phyloP scores from a whole-genome alignment of 2,329 filamentous ascomycete species.

The Phialophora verrucosa region DNA sequence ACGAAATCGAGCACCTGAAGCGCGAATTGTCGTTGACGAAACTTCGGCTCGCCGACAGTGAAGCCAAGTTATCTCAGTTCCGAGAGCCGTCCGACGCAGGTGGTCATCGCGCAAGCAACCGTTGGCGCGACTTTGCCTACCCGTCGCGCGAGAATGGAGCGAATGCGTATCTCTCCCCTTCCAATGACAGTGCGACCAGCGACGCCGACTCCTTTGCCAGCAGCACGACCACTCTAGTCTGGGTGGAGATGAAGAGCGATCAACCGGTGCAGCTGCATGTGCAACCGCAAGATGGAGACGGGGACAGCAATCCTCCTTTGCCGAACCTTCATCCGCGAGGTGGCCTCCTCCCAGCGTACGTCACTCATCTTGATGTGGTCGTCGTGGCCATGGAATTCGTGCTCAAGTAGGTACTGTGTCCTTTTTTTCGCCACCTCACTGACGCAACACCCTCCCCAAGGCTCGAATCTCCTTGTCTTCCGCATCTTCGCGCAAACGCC shows the following conservation, averaged over 20 bases:
- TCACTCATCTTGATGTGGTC: constrained; percentile 24
- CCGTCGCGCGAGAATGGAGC: background rate
- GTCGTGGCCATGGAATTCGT: constrained; percentile 45
- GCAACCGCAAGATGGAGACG: constrained; percentile 7
- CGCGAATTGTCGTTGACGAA: constrained; percentile 40
- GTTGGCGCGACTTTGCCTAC: background rate
- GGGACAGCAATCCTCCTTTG: background rate
- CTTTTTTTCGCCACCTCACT: background rate
- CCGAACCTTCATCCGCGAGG: background rate
- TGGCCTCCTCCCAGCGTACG: constrained; percentile 1
- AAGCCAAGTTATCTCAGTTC: constrained; percentile 6
- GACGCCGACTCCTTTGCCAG: background rate
- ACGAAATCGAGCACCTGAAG: constrained; percentile 40
- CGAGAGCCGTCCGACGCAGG: background rate
- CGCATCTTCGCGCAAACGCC: constrained; percentile 38
- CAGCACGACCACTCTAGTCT: constrained; percentile 15
- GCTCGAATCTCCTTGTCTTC: constrained; percentile 46
- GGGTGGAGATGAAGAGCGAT: constrained; percentile 19
- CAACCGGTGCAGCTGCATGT: constrained; percentile 23
- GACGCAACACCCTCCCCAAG: constrained; percentile 33
- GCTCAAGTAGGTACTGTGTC: constrained; percentile 41
- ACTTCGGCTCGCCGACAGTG: constrained; percentile 29
- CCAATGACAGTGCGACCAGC: background rate
- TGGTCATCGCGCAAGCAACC: background rate
- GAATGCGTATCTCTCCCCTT: background rate